Conservation (phyloP, 176 grass and related monocot genomes). For the Leersia perrieri region DNA sequence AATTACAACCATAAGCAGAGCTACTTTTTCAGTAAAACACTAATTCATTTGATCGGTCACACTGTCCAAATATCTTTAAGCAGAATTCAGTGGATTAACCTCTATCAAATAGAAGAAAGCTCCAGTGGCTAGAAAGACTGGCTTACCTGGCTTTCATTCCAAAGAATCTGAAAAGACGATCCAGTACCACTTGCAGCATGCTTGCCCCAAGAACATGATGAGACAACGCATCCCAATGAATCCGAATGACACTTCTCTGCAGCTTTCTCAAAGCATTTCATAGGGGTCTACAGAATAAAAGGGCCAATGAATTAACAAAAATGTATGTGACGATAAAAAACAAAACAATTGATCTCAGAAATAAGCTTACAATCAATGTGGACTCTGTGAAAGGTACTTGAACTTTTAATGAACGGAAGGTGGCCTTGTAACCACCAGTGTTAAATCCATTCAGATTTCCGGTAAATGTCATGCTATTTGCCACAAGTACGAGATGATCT, state of each 20-base stretch:
- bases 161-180: constrained; percentile 91
- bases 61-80: not conserved
- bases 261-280: constrained; percentile 96
- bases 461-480: constrained; percentile 88
- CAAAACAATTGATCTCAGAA: constrained; percentile 7
- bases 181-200: constrained; percentile 80
- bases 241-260: constrained; percentile 90
- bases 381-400: constrained; percentile 96
- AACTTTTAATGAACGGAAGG: constrained; percentile 91
- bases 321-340: constrained; percentile 33
- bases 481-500: constrained; percentile 82
- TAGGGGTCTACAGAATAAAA: constrained; percentile 72
- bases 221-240: constrained; percentile 80
- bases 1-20: constrained; percentile 22
- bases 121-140: not conserved
- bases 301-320: constrained; percentile 10
- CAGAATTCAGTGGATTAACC: not conserved
- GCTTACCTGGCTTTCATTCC: constrained; percentile 84
- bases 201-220: constrained; percentile 91
- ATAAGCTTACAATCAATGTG: constrained; percentile 83
- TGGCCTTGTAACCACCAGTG: constrained; percentile 71
- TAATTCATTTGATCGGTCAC: not conserved
- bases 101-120: constrained; percentile 7
- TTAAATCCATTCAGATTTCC: constrained; percentile 90
- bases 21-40: not conserved